phyloP scores from a whole-genome alignment of 345 rosid genomes.

The Gossypium ekmanianum region DNA sequence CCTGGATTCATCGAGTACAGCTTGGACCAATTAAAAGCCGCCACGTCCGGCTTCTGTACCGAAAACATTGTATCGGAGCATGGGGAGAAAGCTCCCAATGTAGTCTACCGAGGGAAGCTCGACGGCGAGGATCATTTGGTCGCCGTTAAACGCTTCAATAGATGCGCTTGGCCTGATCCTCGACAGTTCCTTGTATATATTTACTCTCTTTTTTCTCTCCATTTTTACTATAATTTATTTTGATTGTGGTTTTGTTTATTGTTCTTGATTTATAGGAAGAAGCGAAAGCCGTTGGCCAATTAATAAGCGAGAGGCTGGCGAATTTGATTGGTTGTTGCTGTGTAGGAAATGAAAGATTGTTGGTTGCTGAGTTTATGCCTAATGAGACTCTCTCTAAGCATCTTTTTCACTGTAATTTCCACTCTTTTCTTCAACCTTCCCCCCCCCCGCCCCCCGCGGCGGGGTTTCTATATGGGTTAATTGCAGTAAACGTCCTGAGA shows the following conservation, averaged over 20 bases:
- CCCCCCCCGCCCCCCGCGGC: fast-evolving
- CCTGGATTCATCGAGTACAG: constrained; percentile 64
- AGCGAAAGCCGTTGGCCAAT: constrained; percentile 69
- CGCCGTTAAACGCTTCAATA: constrained; percentile 72
- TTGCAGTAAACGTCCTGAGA: no score
- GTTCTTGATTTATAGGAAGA: constrained; percentile 47
- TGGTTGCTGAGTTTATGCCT: constrained; percentile 86
- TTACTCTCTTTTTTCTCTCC: no score
- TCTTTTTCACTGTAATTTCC: constrained; percentile 68
- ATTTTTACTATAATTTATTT: constrained; percentile 7
- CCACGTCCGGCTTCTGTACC: constrained; percentile 57
- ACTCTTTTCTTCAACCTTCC: background rate
- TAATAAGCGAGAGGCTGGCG: constrained; percentile 65
- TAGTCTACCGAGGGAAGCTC: constrained; percentile 69
- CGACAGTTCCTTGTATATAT: constrained; percentile 66
- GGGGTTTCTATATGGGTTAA: background rate
- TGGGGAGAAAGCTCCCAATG: constrained; percentile 85
- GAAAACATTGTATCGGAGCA: constrained; percentile 84
- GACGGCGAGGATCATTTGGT: constrained; percentile 51
- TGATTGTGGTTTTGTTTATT: background rate
- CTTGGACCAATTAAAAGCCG: constrained; percentile 60
- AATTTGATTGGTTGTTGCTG: constrained; percentile 80
- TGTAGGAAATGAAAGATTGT: constrained; percentile 77
- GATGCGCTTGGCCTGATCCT: constrained; percentile 82
- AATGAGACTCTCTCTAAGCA: constrained; percentile 83